Evolutionary conservation across 192 early-diverging fungal species (phyloP), one percentile per base, ranked within the genome.

Genomic region (Coemansia sp.): DNA sequence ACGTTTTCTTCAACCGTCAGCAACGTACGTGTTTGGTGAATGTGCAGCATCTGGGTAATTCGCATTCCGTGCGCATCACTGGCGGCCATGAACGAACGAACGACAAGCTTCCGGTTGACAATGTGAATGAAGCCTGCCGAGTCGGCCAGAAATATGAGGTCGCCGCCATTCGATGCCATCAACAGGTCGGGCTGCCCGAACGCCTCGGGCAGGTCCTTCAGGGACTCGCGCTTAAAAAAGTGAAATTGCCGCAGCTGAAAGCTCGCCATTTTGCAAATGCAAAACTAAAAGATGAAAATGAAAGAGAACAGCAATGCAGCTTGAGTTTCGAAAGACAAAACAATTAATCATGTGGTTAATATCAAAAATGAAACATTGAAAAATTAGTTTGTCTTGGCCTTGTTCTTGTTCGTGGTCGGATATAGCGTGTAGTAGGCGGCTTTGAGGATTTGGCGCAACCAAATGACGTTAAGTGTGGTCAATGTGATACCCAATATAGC

Each of bases 11-110:
- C 72, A 14, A 94, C 82, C 3, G 91, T 91, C 24, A 95, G 72
- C 47, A 97, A 73, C 5, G 87, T 87, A 50, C 93, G 93, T 56
- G 84, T 80, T 64, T 90, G 84, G 60, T 87, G 88, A 55, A 94
- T 76, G 58, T 90, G 88, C 58, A 89, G 84, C 80, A 97, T 76
- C 61, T 96, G 94, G 0, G 92, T 89, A 34, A 97, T 85, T 50
- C 85, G 83, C 24, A 85, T 84, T 20, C 82, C 82, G 10, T 85
- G 76, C 20, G 80, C 79, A 8, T 86, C 88, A 40, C 74, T 61
- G 47, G 66, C 46, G 3, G 72, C 71, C 20, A 85, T 56, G 64
- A 91, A 89, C 23, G 86, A 84, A 54, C 84, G 84, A 11, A 84
- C 83, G 25, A 85, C 81, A 49, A 91, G 84, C 12, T 66, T 56